Conservation (phyloP, 805 yeast genomes). For the Schwanniomyces sp. region DNA sequence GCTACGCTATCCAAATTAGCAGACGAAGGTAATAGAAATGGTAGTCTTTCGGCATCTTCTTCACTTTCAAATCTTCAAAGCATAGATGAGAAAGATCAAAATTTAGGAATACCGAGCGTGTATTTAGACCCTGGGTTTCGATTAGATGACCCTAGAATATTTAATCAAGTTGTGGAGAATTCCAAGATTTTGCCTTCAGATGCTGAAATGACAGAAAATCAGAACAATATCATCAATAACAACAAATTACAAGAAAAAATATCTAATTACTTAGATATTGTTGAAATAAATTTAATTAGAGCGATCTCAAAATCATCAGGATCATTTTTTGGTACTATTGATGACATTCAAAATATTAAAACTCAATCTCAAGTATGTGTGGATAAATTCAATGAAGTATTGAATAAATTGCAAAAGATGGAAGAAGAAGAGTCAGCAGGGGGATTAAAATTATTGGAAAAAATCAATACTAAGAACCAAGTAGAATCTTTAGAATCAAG, state of each 20-base stretch:
- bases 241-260: slow-evolving; percentile 70
- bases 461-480: slow-evolving; percentile 54
- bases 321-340: slow-evolving; percentile 81
- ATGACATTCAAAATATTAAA: slow-evolving; percentile 69
- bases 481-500: slow-evolving; percentile 64
- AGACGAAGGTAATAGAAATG: slow-evolving; percentile 9
- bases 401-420: slow-evolving; percentile 41
- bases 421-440: slow-evolving; percentile 50
- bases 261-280: slow-evolving; percentile 79
- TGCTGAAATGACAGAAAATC: slow-evolving; percentile 14
- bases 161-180: slow-evolving; percentile 69
- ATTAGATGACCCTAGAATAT: slow-evolving; percentile 84
- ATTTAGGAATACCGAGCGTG: slow-evolving; percentile 57
- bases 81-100: slow-evolving; percentile 3
- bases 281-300: slow-evolving; percentile 75
- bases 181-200: slow-evolving; percentile 42
- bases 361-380: slow-evolving; percentile 54
- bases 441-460: slow-evolving; percentile 51
- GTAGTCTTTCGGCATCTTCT: slow-evolving; percentile 3
- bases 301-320: slow-evolving; percentile 85
- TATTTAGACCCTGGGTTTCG: slow-evolving; percentile 69
- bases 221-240: slow-evolving; percentile 45
- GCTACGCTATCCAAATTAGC: slow-evolving; percentile 32
- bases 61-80: slow-evolving; percentile 8
- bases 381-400: slow-evolving; percentile 45